Base-by-base conservation (phyloP, 78 protist genomes). In the Chrysochromulina tobinii region DNA sequence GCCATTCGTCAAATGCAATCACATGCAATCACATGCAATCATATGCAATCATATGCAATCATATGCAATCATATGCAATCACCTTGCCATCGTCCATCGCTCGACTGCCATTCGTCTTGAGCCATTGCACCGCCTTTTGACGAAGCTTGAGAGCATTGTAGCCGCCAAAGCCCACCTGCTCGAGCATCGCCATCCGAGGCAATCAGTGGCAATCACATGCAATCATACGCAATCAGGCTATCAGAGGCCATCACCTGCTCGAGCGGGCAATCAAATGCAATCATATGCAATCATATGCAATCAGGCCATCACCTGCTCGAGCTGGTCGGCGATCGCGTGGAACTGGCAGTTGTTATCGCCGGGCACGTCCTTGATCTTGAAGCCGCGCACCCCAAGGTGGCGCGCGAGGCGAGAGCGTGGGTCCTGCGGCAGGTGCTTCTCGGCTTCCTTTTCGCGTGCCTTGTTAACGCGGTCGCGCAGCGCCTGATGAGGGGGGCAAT, bases 271-370 rank as follows among this genome's bases (percentile, higher is more conserved):
- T 38, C 38, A 38, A 0, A 38, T 38, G 38, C 38, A 38, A 38
- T 38, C 38, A 38, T 0, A 38, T 38, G 38, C 38, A 38, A 38
- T 38, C 38, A 38, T 0, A 38, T 38, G 38, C 38, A 38, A 38
- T 38, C 38, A 38, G 38, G 38, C 38, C 38, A 38, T 38, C 38
- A 20, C 7, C 84, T 75, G 84, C 59, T 75, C n/a, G 38, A 75
- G 84, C 57, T 75, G 84, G 59, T 75, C 84, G 23, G 55, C 58
- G n/a, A 75, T 57, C 54, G 84, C 84, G 57, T 75, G 84, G 57
- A 75, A 75, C 84, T 75, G 84, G 84, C 84, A 75, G 84, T 75
- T 75, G 84, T 50, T 50, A 58, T 75, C 84, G 17, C 84, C 84
- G 14, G 84, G 84, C 84, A 75, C 84, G n/a, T 50, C 53, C 58